Evolutionary conservation across 352 stramenopile species (phyloP).

Genomic region (Pythium phragmitis): DNA sequence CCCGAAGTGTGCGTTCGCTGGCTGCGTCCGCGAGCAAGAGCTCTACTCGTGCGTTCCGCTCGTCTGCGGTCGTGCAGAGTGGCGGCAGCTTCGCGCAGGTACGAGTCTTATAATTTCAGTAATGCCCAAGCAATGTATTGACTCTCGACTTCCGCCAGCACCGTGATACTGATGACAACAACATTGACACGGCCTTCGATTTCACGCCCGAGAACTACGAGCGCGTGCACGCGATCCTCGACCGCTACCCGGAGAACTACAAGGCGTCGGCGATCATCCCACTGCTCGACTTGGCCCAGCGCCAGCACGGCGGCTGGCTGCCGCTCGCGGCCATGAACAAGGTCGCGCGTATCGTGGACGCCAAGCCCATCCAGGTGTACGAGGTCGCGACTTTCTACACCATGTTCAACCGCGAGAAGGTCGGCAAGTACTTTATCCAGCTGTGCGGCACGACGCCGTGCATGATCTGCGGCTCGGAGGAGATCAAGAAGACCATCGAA

Average conservation of each 20-base stretch:
- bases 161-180: slow-evolving; percentile 97
- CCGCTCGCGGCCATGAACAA: slow-evolving; percentile 99
- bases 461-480: slow-evolving; percentile 99
- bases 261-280: slow-evolving; percentile 98
- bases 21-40: slow-evolving; percentile 31
- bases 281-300: slow-evolving; percentile 96
- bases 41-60: slow-evolving; percentile 42
- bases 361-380: slow-evolving; percentile 96
- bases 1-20: slow-evolving; percentile 55
- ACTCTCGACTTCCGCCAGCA: slow-evolving; percentile 57
- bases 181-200: slow-evolving; percentile 94
- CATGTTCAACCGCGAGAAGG: slow-evolving; percentile 98
- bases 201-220: slow-evolving; percentile 98
- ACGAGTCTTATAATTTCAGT: background rate
- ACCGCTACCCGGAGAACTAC: slow-evolving; percentile 99
- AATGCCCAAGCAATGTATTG: background rate
- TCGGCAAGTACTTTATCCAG: slow-evolving; percentile 95
- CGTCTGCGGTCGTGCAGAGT: slow-evolving; percentile 36
- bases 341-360: slow-evolving; percentile 97
- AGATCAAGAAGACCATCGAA: slow-evolving; percentile 99
- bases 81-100: slow-evolving; percentile 29
- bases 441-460: slow-evolving; percentile 99
- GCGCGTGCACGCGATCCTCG: slow-evolving; percentile 93
- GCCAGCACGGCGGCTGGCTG: slow-evolving; percentile 97
- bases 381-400: slow-evolving; percentile 99